Evolutionary conservation across 2,329 filamentous ascomycete genomes (phyloP).

Genomic region (Alternaria brassicicola): DNA sequence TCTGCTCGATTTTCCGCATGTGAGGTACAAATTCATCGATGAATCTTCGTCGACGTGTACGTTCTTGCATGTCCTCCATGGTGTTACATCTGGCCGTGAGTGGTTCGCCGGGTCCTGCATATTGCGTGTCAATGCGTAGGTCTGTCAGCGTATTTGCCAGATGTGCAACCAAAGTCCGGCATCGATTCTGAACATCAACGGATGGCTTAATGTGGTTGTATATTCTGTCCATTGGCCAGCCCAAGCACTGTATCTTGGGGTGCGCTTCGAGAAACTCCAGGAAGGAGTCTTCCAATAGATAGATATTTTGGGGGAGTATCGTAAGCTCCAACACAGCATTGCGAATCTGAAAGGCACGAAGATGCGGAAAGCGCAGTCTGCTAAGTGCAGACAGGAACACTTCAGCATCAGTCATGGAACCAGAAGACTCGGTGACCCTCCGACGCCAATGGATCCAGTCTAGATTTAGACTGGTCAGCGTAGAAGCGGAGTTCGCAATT

Average conservation of each 20-base stretch:
- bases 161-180: slow-evolving; percentile 45
- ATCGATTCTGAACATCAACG: slow-evolving; percentile 30
- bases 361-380: slow-evolving; percentile 50
- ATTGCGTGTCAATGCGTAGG: slow-evolving; percentile 51
- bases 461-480: slow-evolving; percentile 42
- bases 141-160: slow-evolving; percentile 50
- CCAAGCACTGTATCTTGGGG: slow-evolving; percentile 51
- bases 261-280: slow-evolving; percentile 55
- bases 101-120: slow-evolving; percentile 36
- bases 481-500: slow-evolving; percentile 28
- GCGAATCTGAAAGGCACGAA: slow-evolving; percentile 55
- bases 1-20: slow-evolving; percentile 50
- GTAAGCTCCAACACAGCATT: slow-evolving; percentile 51
- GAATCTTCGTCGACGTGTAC: slow-evolving; percentile 46
- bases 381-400: slow-evolving; percentile 38
- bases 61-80: slow-evolving; percentile 23
- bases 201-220: slow-evolving; percentile 43
- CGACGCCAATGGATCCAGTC: slow-evolving; percentile 46
- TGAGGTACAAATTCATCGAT: slow-evolving; percentile 52
- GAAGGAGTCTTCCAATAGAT: slow-evolving; percentile 47
- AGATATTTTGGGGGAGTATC: slow-evolving; percentile 45
- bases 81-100: slow-evolving; percentile 36
- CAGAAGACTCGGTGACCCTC: slow-evolving; percentile 15
- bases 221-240: slow-evolving; percentile 56
- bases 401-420: slow-evolving; percentile 11